phyloP scores from a whole-genome alignment of 768 basidiomycete species.

The Mycena rosella region DNA sequence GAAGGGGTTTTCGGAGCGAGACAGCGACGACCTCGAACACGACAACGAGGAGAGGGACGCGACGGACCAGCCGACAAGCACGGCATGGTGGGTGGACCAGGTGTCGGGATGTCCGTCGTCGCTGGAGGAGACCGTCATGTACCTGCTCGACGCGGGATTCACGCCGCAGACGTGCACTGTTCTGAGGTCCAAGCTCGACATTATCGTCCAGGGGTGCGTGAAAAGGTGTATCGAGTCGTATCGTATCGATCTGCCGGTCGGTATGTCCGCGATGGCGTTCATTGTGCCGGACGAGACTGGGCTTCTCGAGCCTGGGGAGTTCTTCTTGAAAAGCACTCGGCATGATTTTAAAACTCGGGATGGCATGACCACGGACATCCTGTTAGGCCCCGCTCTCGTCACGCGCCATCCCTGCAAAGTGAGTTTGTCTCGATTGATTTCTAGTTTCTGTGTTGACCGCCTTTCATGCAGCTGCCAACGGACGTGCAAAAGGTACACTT shows the following conservation, averaged over 20 bases:
- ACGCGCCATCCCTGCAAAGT: constrained; percentile 62
- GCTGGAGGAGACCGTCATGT: constrained; percentile 73
- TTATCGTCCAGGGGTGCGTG: constrained; percentile 60
- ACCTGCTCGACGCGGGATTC: constrained; percentile 71
- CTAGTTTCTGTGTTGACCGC: not conserved
- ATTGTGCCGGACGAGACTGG: constrained; percentile 65
- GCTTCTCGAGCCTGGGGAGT: constrained; percentile 54
- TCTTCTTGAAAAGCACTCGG: constrained; percentile 52
- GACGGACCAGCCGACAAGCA: constrained; percentile 59
- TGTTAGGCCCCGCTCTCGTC: constrained; percentile 57
- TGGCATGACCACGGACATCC: constrained; percentile 49
- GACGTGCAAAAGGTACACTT: constrained; percentile 58
- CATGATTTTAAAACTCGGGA: constrained; percentile 46
- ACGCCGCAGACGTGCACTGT: constrained; percentile 61
- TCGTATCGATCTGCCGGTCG: constrained; percentile 60
- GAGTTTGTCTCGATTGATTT: not conserved
- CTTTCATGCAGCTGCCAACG: constrained; percentile 48
- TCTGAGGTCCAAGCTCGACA: constrained; percentile 65
- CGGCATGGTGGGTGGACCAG: constrained; percentile 79
- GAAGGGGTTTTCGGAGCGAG: constrained; percentile 56
- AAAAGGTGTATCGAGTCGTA: constrained; percentile 57
- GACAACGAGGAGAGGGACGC: constrained; percentile 52
- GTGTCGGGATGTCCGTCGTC: constrained; percentile 72
- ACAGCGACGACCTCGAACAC: constrained; percentile 54
- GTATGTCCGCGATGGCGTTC: constrained; percentile 70